phyloP scores from a whole-genome alignment of 179 eudicot genomes.

The Silene noctiflora region DNA sequence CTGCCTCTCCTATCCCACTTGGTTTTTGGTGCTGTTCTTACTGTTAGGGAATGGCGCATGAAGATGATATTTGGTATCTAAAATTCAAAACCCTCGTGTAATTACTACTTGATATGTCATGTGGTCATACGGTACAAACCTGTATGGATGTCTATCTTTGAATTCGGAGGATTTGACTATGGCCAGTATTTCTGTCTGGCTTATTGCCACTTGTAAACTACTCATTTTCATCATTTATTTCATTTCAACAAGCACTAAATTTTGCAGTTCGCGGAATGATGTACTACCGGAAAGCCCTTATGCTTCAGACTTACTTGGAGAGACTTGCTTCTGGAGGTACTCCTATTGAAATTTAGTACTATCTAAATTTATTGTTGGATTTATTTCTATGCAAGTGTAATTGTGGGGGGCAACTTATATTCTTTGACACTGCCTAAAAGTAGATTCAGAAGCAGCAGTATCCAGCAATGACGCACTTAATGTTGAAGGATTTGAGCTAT shows the following conservation, averaged over 20 bases:
- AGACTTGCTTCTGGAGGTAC: constrained; percentile 67
- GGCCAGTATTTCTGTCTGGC: background rate
- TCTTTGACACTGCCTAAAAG: constrained; percentile 20
- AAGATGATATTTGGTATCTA: background rate
- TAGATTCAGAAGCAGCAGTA: constrained; percentile 67
- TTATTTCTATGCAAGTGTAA: background rate
- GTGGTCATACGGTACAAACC: background rate
- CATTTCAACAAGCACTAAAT: constrained; percentile 15
- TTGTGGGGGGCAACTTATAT: background rate
- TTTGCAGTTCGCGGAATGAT: constrained; percentile 97
- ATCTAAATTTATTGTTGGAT: background rate
- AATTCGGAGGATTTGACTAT: background rate
- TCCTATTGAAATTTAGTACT: constrained; percentile 10
- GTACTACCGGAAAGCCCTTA: constrained; percentile 95
- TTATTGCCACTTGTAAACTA: background rate
- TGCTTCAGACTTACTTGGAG: constrained; percentile 93
- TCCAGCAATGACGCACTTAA: constrained; percentile 40
- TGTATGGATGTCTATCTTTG: background rate
- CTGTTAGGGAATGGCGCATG: background rate
- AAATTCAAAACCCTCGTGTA: constrained; percentile 5
- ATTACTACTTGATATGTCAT: too few relatives aligned
- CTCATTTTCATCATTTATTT: constrained; percentile 3
- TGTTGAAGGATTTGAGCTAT: constrained; percentile 78
- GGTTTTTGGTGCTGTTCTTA: background rate
- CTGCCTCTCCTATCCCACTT: background rate